Evolutionary conservation across 768 basidiomycete genomes (phyloP).

Genomic region (Kwoniella sp.): DNA sequence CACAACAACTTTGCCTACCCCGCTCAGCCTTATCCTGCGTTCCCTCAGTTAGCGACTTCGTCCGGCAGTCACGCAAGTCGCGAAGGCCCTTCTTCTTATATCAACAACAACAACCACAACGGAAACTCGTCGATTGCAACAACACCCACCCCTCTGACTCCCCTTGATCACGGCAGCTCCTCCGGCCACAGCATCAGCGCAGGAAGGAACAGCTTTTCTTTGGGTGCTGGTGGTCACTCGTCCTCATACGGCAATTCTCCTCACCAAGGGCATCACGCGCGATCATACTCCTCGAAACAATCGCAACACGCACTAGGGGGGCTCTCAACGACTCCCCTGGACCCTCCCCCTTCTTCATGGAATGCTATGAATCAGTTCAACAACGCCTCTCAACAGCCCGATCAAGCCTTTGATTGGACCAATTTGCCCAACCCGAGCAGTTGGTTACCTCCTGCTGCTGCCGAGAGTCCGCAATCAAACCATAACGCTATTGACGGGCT

Average conservation of each 20-base stretch:
- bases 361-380: neutral
- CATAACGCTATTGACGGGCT: slow-evolving; percentile 14
- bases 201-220: slow-evolving; percentile 23
- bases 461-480: neutral
- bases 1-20: slow-evolving; percentile 18
- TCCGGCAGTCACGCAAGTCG: slow-evolving; percentile 22
- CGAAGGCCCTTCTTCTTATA: slow-evolving; percentile 32
- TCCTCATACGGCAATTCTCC: slow-evolving; percentile 11
- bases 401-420: slow-evolving; percentile 27
- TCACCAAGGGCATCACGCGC: neutral
- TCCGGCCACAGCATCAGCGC: slow-evolving; percentile 4
- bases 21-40: slow-evolving; percentile 26
- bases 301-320: slow-evolving; percentile 2
- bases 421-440: slow-evolving; percentile 21
- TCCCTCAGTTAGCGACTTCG: slow-evolving; percentile 17
- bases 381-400: slow-evolving; percentile 5
- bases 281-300: slow-evolving; percentile 1
- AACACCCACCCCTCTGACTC: slow-evolving; percentile 41
- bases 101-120: slow-evolving; percentile 10
- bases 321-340: slow-evolving; percentile 37
- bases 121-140: slow-evolving; percentile 36
- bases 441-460: slow-evolving; percentile 10
- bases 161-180: slow-evolving; percentile 20
- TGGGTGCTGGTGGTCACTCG: slow-evolving; percentile 17
- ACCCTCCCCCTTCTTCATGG: slow-evolving; percentile 45